Base-by-base conservation (phyloP, 169 alveolate genomes). In the Plasmodium falciparum region DNA sequence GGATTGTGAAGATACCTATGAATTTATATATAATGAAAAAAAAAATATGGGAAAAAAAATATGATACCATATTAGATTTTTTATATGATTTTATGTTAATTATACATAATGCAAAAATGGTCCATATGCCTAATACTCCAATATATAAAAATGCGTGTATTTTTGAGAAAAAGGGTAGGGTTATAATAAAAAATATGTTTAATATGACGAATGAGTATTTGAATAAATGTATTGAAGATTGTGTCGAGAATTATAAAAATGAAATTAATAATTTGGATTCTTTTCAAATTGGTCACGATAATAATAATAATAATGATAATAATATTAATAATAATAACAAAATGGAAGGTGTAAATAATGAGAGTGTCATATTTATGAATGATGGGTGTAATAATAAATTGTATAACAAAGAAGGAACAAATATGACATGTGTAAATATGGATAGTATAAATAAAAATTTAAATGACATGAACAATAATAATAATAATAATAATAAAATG, bases 1-100 rank as follows among this genome's bases (percentile, higher is more conserved):
- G 97, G 12, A 67, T 95, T 13, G 97, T 95, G 15, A 90, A 83
- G 67, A 73, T 90, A 26, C 97, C 97, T 20, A 95, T 95, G 95
- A 88, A 93, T 65, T 88, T 95, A 20, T 63, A 75, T 39, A 92
- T 93, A 29, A 89, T 95, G 72, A 83, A 75, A 65, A 78, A 70
- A 59, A 92, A 92, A 90, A 73, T 93, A 45, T 74, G 88, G 93
- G 90, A 90, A 73, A 93, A 93, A 56, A 65, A 56, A 59, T 93
- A 93, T 80, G 45, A 69, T 54, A 78, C 88, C 7, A 71, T 90
- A n/a, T 83, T 59, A 13, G 95, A 93, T 24, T 93, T 93, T 49
- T 54, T 91, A 24, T 90, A 88, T 33, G 96, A 93, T 47, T 78
- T 93, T 49, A 56, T 93, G 43, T 58, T 93, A 15, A 91, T 91